Conservation (phyloP, 2,329 filamentous ascomycete genomes). For the Chlorencoelia australis region DNA sequence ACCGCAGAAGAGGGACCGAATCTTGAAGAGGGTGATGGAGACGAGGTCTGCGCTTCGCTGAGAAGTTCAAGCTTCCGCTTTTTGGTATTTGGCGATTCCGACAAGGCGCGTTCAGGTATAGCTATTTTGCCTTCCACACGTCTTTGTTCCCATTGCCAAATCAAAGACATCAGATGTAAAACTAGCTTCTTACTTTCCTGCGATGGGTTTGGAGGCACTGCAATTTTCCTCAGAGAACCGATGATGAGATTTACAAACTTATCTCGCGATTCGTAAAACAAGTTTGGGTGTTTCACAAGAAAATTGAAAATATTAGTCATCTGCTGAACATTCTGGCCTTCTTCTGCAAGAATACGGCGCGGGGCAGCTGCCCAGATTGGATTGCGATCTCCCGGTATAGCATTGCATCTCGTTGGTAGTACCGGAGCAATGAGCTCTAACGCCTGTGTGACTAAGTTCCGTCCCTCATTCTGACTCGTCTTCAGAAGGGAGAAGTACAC, state of each 20-base stretch:
- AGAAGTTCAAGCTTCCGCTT: conserved; percentile 63
- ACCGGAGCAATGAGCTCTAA: conserved; percentile 93
- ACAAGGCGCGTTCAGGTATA: conserved; percentile 34
- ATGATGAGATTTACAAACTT: conserved; percentile 87
- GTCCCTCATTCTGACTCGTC: conserved; percentile 90
- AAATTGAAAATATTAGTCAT: conserved; percentile 98
- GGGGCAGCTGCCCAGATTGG: conserved; percentile 86
- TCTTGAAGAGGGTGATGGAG: conserved; percentile 42
- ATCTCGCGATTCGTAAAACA: conserved; percentile 92
- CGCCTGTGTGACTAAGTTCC: conserved; percentile 84
- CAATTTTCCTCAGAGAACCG: conserved; percentile 78
- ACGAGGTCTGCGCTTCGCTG: conserved; percentile 39
- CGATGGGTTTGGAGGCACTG: conserved; percentile 70
- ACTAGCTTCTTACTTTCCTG: conserved; percentile 88
- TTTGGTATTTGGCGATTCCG: conserved; percentile 61
- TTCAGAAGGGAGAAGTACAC: conserved; percentile 87
- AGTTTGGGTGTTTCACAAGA: conserved; percentile 77
- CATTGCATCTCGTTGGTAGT: conserved; percentile 70
- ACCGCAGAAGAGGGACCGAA: conserved; percentile 29
- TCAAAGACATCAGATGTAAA: conserved; percentile 79
- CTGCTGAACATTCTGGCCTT: conserved; percentile 89
- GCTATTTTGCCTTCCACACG: conserved; percentile 53
- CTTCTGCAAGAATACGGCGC: conserved; percentile 82
- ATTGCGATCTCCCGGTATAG: conserved; percentile 57
- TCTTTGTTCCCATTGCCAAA: conserved; percentile 87